A percentile compares a stretch with the other conserved stretches of the same genome.
Evolutionary conservation across 169 alveolate genomes (phyloP).

Genomic region (Cryptosporidium sp.): DNA sequence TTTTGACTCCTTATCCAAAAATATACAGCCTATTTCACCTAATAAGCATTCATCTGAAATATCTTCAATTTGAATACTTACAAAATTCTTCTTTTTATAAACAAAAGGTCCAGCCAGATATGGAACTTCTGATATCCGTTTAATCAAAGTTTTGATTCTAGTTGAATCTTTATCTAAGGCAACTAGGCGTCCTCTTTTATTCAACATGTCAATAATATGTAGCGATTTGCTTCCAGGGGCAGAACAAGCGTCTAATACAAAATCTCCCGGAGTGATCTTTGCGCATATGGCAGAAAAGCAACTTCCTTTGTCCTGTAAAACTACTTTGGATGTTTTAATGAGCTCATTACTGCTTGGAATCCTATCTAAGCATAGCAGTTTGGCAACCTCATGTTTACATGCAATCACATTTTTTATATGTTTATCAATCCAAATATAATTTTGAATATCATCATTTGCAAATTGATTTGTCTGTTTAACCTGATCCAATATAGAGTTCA

Average conservation of each 20-base stretch:
- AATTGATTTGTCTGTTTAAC: slow-evolving; percentile 9
- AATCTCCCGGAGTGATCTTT: slow-evolving; percentile 76
- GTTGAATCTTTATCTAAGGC: slow-evolving; percentile 69
- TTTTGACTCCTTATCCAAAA: slow-evolving; percentile 24
- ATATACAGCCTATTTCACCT: slow-evolving; percentile 46
- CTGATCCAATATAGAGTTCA: slow-evolving; percentile 21
- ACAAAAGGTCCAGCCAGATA: slow-evolving; percentile 63
- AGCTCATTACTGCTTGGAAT: slow-evolving; percentile 63
- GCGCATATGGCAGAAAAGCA: slow-evolving; percentile 77
- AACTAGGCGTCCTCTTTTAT: slow-evolving; percentile 51
- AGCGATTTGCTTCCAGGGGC: slow-evolving; percentile 83
- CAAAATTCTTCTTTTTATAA: slow-evolving; percentile 9
- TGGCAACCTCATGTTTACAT: slow-evolving; percentile 34
- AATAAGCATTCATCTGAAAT: not conserved
- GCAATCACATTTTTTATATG: slow-evolving; percentile 34
- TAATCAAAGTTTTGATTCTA: slow-evolving; percentile 65
- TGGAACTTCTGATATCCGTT: slow-evolving; percentile 63
- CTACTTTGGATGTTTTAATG: slow-evolving; percentile 54
- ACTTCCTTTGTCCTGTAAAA: slow-evolving; percentile 78
- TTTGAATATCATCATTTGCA: not conserved
- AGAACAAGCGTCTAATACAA: slow-evolving; percentile 81
- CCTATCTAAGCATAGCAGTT: slow-evolving; percentile 28
- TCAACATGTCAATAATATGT: slow-evolving; percentile 76
- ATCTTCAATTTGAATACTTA: not conserved
- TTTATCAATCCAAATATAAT: slow-evolving; percentile 38